These are phyloP conservation scores for Kwoniella europaea DNA, from an alignment of 768 basidiomycete genomes.

Conservation along the genomic window DNA sequence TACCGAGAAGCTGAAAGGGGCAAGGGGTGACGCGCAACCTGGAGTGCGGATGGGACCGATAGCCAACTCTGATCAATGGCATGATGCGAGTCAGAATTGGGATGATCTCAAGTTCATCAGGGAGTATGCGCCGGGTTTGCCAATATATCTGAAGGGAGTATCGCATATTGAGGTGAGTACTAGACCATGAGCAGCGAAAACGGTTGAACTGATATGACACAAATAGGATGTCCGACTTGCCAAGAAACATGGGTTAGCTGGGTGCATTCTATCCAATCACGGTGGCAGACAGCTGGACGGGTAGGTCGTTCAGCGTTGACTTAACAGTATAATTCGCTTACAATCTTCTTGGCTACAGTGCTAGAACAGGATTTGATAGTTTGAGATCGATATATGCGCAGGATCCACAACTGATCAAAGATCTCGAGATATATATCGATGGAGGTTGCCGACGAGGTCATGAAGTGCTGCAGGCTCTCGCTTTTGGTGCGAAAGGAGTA, in stretches of 20 bases:
- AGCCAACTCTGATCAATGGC: constrained; percentile 29
- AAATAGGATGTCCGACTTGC: constrained; percentile 79
- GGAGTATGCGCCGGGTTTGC: constrained; percentile 58
- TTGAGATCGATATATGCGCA: constrained; percentile 53
- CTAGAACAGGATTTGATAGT: constrained; percentile 62
- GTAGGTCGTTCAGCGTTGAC: constrained; percentile 11
- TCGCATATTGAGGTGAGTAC: constrained; percentile 60
- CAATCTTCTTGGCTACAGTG: constrained; percentile 28
- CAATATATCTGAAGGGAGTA: constrained; percentile 63
- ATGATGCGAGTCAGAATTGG: constrained; percentile 56
- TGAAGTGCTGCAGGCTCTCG: constrained; percentile 85
- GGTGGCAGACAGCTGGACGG: constrained; percentile 28
- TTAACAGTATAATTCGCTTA: neutral
- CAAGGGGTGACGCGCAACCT: constrained; percentile 39
- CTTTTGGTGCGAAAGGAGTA: constrained; percentile 63
- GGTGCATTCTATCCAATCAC: constrained; percentile 51
- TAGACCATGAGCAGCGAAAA: neutral
- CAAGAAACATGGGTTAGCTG: constrained; percentile 74
- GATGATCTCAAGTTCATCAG: constrained; percentile 52
- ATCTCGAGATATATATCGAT: constrained; percentile 75
- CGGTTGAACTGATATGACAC: constrained; percentile 5
- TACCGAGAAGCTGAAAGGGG: constrained; percentile 52
- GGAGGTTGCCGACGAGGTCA: constrained; percentile 81
- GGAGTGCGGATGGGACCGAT: constrained; percentile 51
- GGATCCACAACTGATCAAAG: constrained; percentile 50